phyloP scores from a whole-genome alignment of 2,329 filamentous ascomycete species.

The Hymenoscyphus fraxineus region DNA sequence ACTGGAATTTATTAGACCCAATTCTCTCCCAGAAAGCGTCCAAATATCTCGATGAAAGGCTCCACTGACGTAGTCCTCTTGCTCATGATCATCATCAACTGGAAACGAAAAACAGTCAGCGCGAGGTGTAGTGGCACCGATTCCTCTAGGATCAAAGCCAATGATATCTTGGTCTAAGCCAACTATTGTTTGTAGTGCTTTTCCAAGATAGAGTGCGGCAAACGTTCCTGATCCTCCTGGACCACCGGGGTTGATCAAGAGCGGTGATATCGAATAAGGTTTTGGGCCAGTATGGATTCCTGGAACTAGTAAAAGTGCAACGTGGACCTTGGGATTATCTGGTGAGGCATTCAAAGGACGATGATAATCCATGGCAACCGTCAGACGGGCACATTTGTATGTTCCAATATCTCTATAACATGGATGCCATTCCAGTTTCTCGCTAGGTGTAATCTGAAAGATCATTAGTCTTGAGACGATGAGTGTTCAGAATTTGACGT shows the following conservation, averaged over 20 bases:
- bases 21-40: conserved; percentile 14
- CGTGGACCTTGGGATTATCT: conserved; percentile 30
- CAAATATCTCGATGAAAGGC: conserved; percentile 26
- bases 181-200: conserved; percentile 40
- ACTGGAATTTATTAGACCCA: conserved; percentile 45
- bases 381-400: conserved; percentile 43
- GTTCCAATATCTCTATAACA: conserved; percentile 34
- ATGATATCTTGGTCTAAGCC: conserved; percentile 48
- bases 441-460: conserved; percentile 41
- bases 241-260: conserved; percentile 30
- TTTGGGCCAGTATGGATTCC: conserved; percentile 21
- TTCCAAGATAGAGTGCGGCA: conserved; percentile 23
- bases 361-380: conserved; percentile 46
- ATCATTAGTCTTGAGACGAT: not conserved
- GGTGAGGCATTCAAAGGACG: conserved; percentile 38
- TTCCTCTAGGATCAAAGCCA: conserved; percentile 48
- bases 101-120: conserved; percentile 39
- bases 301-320: conserved; percentile 27
- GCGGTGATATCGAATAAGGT: conserved; percentile 38
- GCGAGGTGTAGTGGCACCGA: conserved; percentile 16
- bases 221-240: conserved; percentile 21
- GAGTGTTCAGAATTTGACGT: not conserved
- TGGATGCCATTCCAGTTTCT: conserved; percentile 43
- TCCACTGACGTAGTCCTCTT: conserved; percentile 41
- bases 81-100: conserved; percentile 31